phyloP scores from a whole-genome alignment of 768 basidiomycete genomes.

The Lyophyllum semitale region DNA sequence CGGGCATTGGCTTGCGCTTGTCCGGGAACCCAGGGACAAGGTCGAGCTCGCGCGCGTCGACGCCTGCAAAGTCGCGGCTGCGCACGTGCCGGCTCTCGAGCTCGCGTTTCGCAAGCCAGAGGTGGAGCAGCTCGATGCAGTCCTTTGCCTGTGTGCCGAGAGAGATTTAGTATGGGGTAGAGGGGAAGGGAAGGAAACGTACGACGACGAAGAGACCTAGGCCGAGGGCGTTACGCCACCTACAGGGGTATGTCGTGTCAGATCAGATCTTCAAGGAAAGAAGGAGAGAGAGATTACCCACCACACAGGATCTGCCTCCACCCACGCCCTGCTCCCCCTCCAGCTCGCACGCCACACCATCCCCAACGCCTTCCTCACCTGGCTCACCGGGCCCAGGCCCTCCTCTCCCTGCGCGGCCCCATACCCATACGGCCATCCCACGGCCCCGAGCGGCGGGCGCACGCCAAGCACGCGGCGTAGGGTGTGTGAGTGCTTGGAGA shows the following conservation, averaged over 20 bases:
- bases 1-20: neutral
- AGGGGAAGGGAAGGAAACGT: conserved; percentile 19
- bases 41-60: conserved; percentile 69
- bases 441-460: conserved; percentile 20
- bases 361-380: conserved; percentile 28
- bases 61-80: conserved; percentile 70
- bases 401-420: conserved; percentile 8
- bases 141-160: conserved; percentile 56
- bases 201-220: conserved; percentile 70
- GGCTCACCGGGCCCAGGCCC: conserved; percentile 24
- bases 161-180: neutral
- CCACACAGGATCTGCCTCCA: conserved; percentile 76
- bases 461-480: conserved; percentile 43
- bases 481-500: conserved; percentile 48
- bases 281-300: conserved; percentile 24
- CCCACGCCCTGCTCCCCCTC: conserved; percentile 63
- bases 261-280: neutral
- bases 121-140: conserved; percentile 63
- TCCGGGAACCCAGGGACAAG: conserved; percentile 42
- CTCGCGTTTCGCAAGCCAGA: conserved; percentile 73
- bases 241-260: conserved; percentile 10
- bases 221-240: conserved; percentile 71
- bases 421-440: conserved; percentile 3
- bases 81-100: conserved; percentile 68
- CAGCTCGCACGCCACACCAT: conserved; percentile 49